Percentiles rank a stretch among this genome's conserved stretches.
phyloP scores from a whole-genome alignment of 805 yeast species.

The Pichia ethanolica region DNA sequence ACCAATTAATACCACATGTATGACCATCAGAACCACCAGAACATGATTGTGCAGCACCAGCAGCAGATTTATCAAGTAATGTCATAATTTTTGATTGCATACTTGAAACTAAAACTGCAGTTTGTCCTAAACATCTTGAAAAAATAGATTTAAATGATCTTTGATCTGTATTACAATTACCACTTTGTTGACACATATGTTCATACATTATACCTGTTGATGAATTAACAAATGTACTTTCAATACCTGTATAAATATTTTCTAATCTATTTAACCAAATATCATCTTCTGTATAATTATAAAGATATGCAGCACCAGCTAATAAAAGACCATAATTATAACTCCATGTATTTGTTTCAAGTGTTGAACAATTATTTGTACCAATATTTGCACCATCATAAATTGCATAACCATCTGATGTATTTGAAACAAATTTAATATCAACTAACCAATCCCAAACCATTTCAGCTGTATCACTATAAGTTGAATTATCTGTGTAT shows the following conservation, averaged over 20 bases:
- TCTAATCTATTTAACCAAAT: conserved; percentile 35
- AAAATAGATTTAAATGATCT: conserved; percentile 67
- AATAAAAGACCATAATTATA: conserved; percentile 64
- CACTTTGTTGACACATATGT: conserved; percentile 46
- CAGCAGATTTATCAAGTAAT: conserved; percentile 37
- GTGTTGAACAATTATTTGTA: conserved; percentile 38
- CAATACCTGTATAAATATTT: conserved; percentile 32
- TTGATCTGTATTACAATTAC: conserved; percentile 65
- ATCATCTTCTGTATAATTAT: conserved; percentile 47
- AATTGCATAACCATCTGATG: conserved; percentile 31
- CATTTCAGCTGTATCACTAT: conserved; percentile 63
- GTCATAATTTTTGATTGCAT: conserved; percentile 31
- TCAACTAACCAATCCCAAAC: conserved; percentile 60
- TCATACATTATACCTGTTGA: conserved; percentile 46
- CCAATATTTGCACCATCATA: conserved; percentile 54
- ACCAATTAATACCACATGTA: conserved; percentile 81
- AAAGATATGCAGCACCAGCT: conserved; percentile 64
- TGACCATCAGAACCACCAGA: conserved; percentile 80
- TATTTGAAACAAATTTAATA: conserved; percentile 18
- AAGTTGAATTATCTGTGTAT: conserved; percentile 64
- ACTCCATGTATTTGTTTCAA: conserved; percentile 51
- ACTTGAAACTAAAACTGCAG: conserved; percentile 43
- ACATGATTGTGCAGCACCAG: conserved; percentile 72
- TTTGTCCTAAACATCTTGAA: conserved; percentile 53
- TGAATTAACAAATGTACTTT: conserved; percentile 37